Evolutionary conservation across 2,329 filamentous ascomycete species (phyloP), one percentile per base, ranked within the genome.

Genomic region (Stylonectria norvegica): DNA sequence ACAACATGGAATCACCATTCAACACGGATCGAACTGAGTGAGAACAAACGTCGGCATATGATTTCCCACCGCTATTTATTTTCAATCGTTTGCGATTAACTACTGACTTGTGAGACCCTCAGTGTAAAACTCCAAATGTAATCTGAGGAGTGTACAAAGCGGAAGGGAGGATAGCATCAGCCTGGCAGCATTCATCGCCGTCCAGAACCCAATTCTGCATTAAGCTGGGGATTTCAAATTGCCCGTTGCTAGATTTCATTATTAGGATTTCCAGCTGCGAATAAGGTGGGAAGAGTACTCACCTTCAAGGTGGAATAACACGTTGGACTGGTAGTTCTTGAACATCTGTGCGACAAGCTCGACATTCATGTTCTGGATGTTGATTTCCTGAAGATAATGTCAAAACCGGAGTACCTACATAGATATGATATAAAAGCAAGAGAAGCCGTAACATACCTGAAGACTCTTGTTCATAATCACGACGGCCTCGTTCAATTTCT

Each of bases 331-430:
- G 64, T 98, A 98, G 68, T 97, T 98, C 72, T 97, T 96, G 75
- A 97, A 98, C 93, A 98, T 98, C 62, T 97, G 91, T 1, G 91
- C 90, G 5, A 97, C 93, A 3, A 97, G 77, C 69, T 97, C 93
- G 23, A 96, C 89, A 61, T 98, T 95, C 89, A 97, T 96, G 65
- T 97, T 98, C 59, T 95, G 87, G 40, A 96, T 84, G 60, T 97
- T 97, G 75, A 97, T 96, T 53, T 97, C 91, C 86, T 95, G 6
- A 10, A 11, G 11, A 14, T 7, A 23, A 46, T 44, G 29, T 47
- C 16, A 46, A 38, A n/a, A 29, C 7, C 14, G n/a, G n/a, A n/a
- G n/a, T n/a, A 23, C 22, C 22, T 8, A 7, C 22, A 25, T 25
- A 7, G 22, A 25, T 25, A 20, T 20, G 10, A 20, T 9, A 30